Percentiles rank a stretch among this genome's conserved stretches.
Conservation (phyloP, 768 basidiomycete genomes). For the Amanita exitialis region DNA sequence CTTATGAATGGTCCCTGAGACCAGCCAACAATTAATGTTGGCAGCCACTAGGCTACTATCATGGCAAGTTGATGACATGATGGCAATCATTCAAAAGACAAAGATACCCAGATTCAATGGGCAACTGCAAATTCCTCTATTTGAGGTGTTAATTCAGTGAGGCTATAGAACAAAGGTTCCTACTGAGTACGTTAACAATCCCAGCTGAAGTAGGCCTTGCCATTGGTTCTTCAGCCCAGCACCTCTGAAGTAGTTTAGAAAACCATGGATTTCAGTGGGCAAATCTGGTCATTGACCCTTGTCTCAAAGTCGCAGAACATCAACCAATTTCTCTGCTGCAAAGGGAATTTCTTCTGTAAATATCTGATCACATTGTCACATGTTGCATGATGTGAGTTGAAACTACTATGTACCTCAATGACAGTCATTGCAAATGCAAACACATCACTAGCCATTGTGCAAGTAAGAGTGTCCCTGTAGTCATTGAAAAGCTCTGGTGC, state of each 20-base stretch:
- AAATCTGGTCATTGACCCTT: not conserved
- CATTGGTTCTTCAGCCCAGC: not conserved
- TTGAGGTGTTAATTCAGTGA: no score
- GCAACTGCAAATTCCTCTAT: no score
- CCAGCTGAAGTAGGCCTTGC: not conserved
- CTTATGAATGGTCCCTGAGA: no score
- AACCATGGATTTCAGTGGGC: not conserved
- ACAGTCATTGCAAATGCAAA: constrained; percentile 19
- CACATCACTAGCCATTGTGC: constrained; percentile 13
- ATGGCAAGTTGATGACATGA: no score
- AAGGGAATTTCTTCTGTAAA: not conserved
- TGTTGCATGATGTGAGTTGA: not conserved
- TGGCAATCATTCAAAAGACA: no score
- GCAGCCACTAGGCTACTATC: no score
- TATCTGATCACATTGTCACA: not conserved
- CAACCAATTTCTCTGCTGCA: not conserved
- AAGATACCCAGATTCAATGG: no score
- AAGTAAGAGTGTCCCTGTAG: constrained; percentile 1
- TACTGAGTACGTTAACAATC: not conserved
- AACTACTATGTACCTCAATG: constrained; percentile 14
- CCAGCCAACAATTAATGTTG: no score
- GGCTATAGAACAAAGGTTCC: no score
- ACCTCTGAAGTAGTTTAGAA: not conserved
- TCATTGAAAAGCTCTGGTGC: constrained; percentile 20
- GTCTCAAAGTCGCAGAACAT: not conserved